A percentile compares a stretch with the other conserved stretches of the same genome.
These are phyloP conservation scores for Cytospora paraplurivora DNA, from an alignment of 2,329 filamentous ascomycete species.

Conservation along the genomic window DNA sequence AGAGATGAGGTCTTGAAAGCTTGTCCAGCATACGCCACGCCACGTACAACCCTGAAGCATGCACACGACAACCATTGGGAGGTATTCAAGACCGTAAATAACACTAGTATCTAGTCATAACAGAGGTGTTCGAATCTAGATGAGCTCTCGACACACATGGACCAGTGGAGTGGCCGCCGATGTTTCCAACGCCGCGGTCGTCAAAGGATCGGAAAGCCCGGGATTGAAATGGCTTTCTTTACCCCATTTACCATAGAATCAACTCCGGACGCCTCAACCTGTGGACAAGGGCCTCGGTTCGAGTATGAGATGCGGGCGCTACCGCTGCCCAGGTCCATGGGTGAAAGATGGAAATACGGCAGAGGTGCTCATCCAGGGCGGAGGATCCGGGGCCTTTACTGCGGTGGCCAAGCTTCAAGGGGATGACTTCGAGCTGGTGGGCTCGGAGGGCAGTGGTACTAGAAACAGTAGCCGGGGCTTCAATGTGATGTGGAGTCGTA, in stretches of 20 bases:
- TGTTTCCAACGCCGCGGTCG: neutral
- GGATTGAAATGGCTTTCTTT: constrained; percentile 39
- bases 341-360: constrained; percentile 12
- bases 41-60: constrained; percentile 40
- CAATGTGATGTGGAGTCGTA: constrained; percentile 36
- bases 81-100: constrained; percentile 28
- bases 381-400: constrained; percentile 33
- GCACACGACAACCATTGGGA: constrained; percentile 31
- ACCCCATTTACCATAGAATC: constrained; percentile 34
- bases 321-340: constrained; percentile 30
- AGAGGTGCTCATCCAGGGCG: constrained; percentile 33
- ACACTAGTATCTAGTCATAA: neutral
- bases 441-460: constrained; percentile 15
- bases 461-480: constrained; percentile 13
- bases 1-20: constrained; percentile 18
- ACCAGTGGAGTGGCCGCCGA: neutral
- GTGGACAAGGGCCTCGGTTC: constrained; percentile 40
- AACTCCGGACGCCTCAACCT: constrained; percentile 27
- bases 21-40: constrained; percentile 54
- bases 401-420: too few species aligned
- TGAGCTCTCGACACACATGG: neutral
- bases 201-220: constrained; percentile 34
- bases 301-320: constrained; percentile 35
- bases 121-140: neutral
- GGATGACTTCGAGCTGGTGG: constrained; percentile 40